These are phyloP conservation scores for Lophium mytilinum DNA, from an alignment of 495 filamentous ascomycete species.

Conservation along the genomic window DNA sequence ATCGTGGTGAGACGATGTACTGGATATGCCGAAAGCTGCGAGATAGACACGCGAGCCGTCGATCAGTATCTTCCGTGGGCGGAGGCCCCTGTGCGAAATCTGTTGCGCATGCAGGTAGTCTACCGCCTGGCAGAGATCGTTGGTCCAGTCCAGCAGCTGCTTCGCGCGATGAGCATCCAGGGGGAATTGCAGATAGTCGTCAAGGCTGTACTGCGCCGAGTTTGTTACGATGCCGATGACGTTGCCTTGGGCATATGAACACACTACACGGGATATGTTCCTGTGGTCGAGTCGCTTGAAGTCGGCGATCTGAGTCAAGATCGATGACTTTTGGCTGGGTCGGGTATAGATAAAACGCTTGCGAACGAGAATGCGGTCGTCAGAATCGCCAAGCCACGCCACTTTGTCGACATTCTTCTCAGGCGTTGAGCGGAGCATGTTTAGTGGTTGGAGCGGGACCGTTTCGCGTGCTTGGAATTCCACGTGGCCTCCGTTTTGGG, in stretches of 20 bases:
- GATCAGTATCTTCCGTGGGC: slow-evolving; percentile 28
- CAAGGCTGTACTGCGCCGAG: slow-evolving; percentile 20
- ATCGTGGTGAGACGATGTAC: not conserved
- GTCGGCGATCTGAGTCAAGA: slow-evolving; percentile 20
- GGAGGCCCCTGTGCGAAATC: slow-evolving; percentile 21
- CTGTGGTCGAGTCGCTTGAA: slow-evolving; percentile 24
- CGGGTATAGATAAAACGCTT: slow-evolving; percentile 22
- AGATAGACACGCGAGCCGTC: slow-evolving; percentile 22
- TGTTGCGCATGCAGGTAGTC: slow-evolving; percentile 23
- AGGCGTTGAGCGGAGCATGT: slow-evolving; percentile 4
- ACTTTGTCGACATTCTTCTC: slow-evolving; percentile 26
- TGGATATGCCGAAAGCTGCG: slow-evolving; percentile 21
- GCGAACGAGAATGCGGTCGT: slow-evolving; percentile 20
- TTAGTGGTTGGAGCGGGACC: slow-evolving; percentile 22
- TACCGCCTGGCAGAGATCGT: slow-evolving; percentile 25
- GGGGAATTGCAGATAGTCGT: slow-evolving; percentile 18
- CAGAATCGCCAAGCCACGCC: slow-evolving; percentile 11
- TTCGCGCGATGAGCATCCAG: slow-evolving; percentile 16
- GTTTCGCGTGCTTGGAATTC: slow-evolving; percentile 21
- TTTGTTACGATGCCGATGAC: slow-evolving; percentile 20
- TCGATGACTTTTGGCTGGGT: slow-evolving; percentile 12
- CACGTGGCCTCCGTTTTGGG: slow-evolving; percentile 21
- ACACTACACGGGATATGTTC: slow-evolving; percentile 20
- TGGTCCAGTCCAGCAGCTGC: slow-evolving; percentile 26
- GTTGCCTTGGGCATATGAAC: slow-evolving; percentile 23